These are phyloP conservation scores for Leccinum fibrillosum DNA, from an alignment of 768 basidiomycete genomes.

Conservation along the genomic window DNA sequence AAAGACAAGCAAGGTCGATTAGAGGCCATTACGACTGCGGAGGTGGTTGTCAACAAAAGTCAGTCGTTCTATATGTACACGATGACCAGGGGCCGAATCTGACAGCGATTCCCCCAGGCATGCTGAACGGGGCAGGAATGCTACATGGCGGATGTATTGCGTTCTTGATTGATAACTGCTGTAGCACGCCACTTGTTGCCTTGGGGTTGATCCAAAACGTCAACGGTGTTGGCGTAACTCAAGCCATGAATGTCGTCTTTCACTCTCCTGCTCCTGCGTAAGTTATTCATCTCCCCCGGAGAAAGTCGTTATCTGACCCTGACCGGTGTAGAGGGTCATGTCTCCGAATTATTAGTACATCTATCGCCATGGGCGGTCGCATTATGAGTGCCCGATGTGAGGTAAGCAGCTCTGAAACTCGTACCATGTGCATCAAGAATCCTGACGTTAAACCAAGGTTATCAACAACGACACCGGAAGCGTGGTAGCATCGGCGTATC, in stretches of 20 bases:
- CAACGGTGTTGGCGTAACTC: slow-evolving; percentile 75
- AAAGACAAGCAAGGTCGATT: slow-evolving; percentile 46
- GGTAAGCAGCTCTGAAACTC: slow-evolving; percentile 36
- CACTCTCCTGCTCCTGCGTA: slow-evolving; percentile 66
- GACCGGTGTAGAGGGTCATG: slow-evolving; percentile 47
- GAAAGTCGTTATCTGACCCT: slow-evolving; percentile 3
- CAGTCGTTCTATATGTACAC: slow-evolving; percentile 17
- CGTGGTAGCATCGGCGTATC: slow-evolving; percentile 60
- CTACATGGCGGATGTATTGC: slow-evolving; percentile 74
- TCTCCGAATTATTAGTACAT: slow-evolving; percentile 59
- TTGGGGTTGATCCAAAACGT: slow-evolving; percentile 56
- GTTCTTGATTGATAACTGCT: slow-evolving; percentile 74
- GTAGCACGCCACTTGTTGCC: slow-evolving; percentile 64
- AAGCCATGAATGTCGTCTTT: slow-evolving; percentile 66
- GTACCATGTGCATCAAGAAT: not conserved
- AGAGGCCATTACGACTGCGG: slow-evolving; percentile 61
- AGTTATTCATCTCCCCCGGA: slow-evolving; percentile 24
- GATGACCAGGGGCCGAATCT: not conserved
- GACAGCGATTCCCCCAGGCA: slow-evolving; percentile 38
- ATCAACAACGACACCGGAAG: slow-evolving; percentile 56
- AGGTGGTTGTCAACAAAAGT: slow-evolving; percentile 63
- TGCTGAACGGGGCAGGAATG: slow-evolving; percentile 76
- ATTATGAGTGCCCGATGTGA: slow-evolving; percentile 73
- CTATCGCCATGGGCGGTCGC: slow-evolving; percentile 62
- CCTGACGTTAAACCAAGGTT: slow-evolving; percentile 38